Base-by-base conservation (phyloP, 805 yeast genomes). In the Yamadazyma laniorum region DNA sequence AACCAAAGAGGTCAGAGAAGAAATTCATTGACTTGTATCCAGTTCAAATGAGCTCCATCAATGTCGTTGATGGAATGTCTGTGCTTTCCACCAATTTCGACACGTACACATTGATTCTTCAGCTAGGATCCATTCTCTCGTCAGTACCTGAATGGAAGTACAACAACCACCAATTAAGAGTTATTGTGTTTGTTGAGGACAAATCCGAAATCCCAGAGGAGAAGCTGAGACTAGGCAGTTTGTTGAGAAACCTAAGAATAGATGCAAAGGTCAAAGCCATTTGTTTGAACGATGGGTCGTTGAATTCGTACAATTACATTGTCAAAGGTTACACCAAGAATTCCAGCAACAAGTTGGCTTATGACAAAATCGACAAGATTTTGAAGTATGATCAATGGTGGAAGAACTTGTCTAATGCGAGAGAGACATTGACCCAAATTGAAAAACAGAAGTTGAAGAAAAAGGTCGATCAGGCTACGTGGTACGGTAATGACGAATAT, bases 121-220 rank as follows among this genome's bases (percentile, higher is more conserved):
- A 93, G 55, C 67, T 93, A 40, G 99, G 98, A 3, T 95, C 96
- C 1, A 91, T 93, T 48, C 65, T 93, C 41, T 79, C 85, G 8
- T 90, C 99, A 0, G 99, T 93, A 3, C 95, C 95, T 1, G 85
- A 82, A 30, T 93, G 99, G 99, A 80, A 85, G 47, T 70, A 70
- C 33, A 80, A 84, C 0, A 54, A 56, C 18, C 93, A 88, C 54
- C 64, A 59, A 5, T 57, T 93, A 26, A 69, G 99, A 42, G 88
- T 93, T 8, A 80, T 93, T 35, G 95, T 85, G 0, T 91, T 93
- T 70, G 97, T 93, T 21, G 99, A 93, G 61, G 71, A 72, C 40
- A 69, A 67, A 31, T 65, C 65, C 0, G 97, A 90, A 48, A 76
- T 87, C 18, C 72, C 63, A 2, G 88, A 84, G 34, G 99, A 93